Conservation (phyloP, 2,329 filamentous ascomycete genomes). For the Knufia petricola region DNA sequence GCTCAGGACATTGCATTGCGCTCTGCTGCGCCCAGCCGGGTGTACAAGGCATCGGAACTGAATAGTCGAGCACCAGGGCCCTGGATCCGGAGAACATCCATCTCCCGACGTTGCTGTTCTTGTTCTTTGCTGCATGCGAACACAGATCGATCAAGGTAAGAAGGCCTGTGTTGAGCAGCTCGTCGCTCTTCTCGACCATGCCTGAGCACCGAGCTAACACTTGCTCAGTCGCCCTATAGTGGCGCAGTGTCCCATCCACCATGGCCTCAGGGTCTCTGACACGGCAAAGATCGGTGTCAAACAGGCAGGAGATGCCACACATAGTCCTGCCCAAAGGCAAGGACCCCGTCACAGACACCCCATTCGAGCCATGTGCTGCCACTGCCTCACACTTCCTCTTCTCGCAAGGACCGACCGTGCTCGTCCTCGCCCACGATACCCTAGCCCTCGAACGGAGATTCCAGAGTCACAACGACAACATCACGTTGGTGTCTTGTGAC, state of each 20-base stretch:
- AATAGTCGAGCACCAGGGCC: conserved; percentile 3
- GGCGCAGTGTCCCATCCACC: conserved; percentile 2
- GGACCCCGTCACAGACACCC: conserved; percentile 29
- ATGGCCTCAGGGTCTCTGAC: conserved; percentile 14
- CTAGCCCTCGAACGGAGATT: conserved; percentile 82
- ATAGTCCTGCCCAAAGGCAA: conserved; percentile 12
- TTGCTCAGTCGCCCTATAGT: conserved; percentile 8
- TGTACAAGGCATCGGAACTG: not conserved
- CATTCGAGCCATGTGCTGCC: conserved; percentile 79
- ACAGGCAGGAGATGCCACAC: conserved; percentile 14
- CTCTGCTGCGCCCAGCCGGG: conserved; percentile 2
- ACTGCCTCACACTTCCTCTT: conserved; percentile 88
- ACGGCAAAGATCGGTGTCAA: conserved; percentile 20
- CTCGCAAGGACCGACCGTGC: conserved; percentile 67
- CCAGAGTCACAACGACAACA: conserved; percentile 69
- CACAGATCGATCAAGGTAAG: conserved; percentile 4
- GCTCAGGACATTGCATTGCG: conserved; percentile 2
- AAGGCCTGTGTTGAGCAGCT: not conserved
- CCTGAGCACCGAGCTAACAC: not conserved
- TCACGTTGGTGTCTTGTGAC: conserved; percentile 77
- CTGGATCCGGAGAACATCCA: not conserved
- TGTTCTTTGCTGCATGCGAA: conserved; percentile 4
- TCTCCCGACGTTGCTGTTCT: not conserved
- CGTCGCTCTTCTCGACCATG: not conserved
- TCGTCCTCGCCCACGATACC: conserved; percentile 88